Base-by-base conservation (phyloP, 176 grass and related monocot genomes). In the Luzula sylvatica region DNA sequence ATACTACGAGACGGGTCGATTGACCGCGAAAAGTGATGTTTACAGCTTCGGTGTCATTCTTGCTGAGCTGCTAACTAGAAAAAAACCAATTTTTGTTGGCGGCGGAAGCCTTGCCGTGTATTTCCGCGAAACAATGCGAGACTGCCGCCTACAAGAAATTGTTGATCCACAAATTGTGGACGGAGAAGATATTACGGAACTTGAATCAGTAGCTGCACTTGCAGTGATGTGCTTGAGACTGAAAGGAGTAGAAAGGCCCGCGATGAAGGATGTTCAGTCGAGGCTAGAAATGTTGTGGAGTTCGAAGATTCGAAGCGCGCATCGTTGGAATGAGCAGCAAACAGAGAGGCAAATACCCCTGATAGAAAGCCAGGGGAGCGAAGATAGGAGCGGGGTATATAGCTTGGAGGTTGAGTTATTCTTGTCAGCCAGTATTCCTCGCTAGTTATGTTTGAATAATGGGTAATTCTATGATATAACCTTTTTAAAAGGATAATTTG, bases 11-110 rank as follows among this genome's bases (percentile, higher is more conserved):
- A 65, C 66, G 1, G 46, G 65, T 17, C 66, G 63, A 3, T 15
- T 77, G 19, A 74, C 70, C 0, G 50, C 62, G 3, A 74, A 74
- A 50, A 74, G 70, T 25, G 58, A 70, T 58, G 52, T 70, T 26
- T 70, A 70, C 21, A 70, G 66, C 38, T 70, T 70, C 21, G 66
- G 52, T 3, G 66, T 70, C 39, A 55, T 70, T 29, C 40, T 70
- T 0, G 53, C 15, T 20, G 66, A 70, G 52, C 15, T 70, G 32
- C 40, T 42, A 15, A 19, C 39, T 2, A 56, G 66, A 17, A 55
- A 32, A 17, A 57, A 39, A 18, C 53, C 53, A 5, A 35, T 57
- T 24, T 57, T 26, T 3, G 11, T 17, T 15, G 53, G 20, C 12
- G 20, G 12, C 15, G 27, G 20, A 57, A 26, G 53, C 3, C 20